Evolutionary conservation across 2,329 filamentous ascomycete genomes (phyloP).

Genomic region (Trichoderma lentiforme): DNA sequence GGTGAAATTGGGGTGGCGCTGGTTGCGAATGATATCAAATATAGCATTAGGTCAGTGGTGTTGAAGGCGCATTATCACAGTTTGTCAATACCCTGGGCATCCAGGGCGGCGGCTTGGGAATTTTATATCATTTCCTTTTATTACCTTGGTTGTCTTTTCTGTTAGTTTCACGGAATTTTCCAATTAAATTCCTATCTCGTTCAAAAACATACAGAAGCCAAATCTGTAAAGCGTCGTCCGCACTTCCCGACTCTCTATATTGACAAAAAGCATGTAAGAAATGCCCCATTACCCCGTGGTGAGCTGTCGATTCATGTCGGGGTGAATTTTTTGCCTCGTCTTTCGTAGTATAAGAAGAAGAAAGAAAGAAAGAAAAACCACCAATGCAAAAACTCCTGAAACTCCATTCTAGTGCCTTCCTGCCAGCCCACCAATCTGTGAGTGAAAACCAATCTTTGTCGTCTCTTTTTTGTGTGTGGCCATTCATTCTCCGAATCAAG

Average conservation of each 20-base stretch:
- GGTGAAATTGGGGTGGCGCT: not conserved
- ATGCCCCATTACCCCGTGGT: not conserved
- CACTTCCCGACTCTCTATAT: not conserved
- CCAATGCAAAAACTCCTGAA: not conserved
- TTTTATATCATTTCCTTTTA: not conserved
- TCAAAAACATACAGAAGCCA: not conserved
- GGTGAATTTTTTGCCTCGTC: not conserved
- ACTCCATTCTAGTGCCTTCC: conserved; percentile 7
- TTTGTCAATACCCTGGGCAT: not conserved
- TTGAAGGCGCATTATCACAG: not conserved
- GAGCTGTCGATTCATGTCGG: not conserved
- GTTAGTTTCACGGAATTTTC: not conserved
- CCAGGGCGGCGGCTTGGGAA: not conserved
- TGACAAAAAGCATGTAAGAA: not conserved
- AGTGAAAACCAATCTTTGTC: not conserved
- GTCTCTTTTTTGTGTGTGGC: not conserved
- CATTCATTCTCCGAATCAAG: not conserved
- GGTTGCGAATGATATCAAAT: not conserved
- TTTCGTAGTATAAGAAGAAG: not conserved
- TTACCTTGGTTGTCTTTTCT: not conserved
- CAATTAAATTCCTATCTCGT: not conserved
- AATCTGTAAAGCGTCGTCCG: not conserved
- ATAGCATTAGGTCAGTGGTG: not conserved
- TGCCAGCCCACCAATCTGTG: not conserved
- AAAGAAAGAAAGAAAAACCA: not conserved